Conservation (phyloP, 768 basidiomycete genomes). For the Crucibulum laeve region DNA sequence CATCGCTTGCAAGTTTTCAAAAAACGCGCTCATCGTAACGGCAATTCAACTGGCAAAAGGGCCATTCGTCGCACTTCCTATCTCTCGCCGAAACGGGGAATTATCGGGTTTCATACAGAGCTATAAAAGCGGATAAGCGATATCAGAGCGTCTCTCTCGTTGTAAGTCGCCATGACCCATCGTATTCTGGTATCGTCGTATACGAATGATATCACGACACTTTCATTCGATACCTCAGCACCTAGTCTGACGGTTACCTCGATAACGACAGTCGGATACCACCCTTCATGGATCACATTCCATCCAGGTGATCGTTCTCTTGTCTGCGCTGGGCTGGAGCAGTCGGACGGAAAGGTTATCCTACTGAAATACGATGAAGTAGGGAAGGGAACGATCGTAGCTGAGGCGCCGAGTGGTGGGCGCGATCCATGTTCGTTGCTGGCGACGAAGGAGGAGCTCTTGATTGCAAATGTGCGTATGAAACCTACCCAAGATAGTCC, state of each 20-base stretch:
- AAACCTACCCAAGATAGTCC: slow-evolving; percentile 1
- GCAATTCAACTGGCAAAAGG: background rate
- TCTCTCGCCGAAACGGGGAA: slow-evolving; percentile 14
- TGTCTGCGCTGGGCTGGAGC: slow-evolving; percentile 64
- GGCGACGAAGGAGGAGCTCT: slow-evolving; percentile 50
- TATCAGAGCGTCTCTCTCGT: background rate
- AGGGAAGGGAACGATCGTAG: slow-evolving; percentile 49
- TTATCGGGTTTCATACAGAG: slow-evolving; percentile 12
- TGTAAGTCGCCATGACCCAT: slow-evolving; percentile 24
- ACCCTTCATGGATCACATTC: slow-evolving; percentile 74
- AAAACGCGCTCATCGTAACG: background rate
- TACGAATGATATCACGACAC: slow-evolving; percentile 55
- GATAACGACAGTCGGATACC: slow-evolving; percentile 45
- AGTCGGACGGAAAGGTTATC: slow-evolving; percentile 58
- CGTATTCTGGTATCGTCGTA: slow-evolving; percentile 64
- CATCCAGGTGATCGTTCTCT: slow-evolving; percentile 54
- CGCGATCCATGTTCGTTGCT: slow-evolving; percentile 61
- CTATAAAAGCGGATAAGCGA: slow-evolving; percentile 1
- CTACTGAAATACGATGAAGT: slow-evolving; percentile 54
- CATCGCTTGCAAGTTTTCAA: background rate
- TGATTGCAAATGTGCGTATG: slow-evolving; percentile 69
- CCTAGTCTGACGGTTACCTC: slow-evolving; percentile 41
- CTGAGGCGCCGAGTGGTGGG: slow-evolving; percentile 49
- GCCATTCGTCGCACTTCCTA: background rate
- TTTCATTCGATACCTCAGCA: slow-evolving; percentile 54